Evolutionary conservation across 2,329 filamentous ascomycete genomes (phyloP), one percentile per base, ranked within the genome.

Genomic region (Orbilia ellipsospora): DNA sequence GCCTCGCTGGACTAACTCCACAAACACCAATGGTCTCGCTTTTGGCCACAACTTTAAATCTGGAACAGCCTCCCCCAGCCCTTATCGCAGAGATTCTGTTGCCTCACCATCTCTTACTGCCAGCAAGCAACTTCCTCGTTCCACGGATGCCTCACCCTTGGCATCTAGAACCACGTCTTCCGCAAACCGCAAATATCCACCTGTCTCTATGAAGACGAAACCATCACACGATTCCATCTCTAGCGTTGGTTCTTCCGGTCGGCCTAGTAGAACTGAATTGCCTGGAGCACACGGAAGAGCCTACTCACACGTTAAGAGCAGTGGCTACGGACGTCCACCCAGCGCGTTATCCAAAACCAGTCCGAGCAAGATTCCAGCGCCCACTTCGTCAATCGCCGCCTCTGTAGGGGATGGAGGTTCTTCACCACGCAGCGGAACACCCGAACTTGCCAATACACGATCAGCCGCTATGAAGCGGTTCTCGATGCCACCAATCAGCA

Each of bases 1-100:
- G 60, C 92, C 92, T 2, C 87, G 89, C 70, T 95, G 92, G 92
- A 94, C 90, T 80, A 80, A 80, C 10, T 91, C 89, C 31, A 88
- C 89, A 4, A 92, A 90, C 79, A 86, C 87, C 3, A 83, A 83
- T 5, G 86, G 89, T 75, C 84, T 89, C n/a, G 86, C 90, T 36
- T 87, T 88, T n/a, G 89, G 89, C 26, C 89, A 91, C 81, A 88
- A 88, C 80, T 90, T 89, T 82, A 90, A 88, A 79, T 87, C 90
- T 10, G 82, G 90, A 10, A 87, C 82, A 42, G 82, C 88, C 52
- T 89, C 87, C 5, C 87, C 88, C 0, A 89, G 86, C 76, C 62
- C 73, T 10, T 55, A 57, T 18, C 73, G 73, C 16, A 54, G 45
- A 18, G 70, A 74, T 1, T 45, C n/a, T 15, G 31, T 54, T 18